Evolutionary conservation across 2,329 filamentous ascomycete genomes (phyloP).

Genomic region (Colletotrichum limetticola): DNA sequence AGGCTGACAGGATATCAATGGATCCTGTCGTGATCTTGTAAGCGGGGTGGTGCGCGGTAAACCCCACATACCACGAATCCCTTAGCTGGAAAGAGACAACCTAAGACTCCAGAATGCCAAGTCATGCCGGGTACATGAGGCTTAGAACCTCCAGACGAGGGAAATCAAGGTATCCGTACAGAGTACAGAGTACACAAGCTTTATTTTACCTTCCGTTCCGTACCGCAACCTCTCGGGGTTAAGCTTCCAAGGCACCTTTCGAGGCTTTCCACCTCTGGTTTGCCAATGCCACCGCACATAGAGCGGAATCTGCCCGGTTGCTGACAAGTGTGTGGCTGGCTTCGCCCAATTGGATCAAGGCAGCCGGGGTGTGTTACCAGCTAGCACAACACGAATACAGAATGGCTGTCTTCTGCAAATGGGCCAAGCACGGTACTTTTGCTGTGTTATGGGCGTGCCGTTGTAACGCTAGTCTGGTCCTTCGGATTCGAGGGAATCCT

Average conservation of each 20-base stretch:
- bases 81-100: neutral
- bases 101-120: neutral
- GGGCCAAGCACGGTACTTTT: neutral
- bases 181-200: neutral
- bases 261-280: neutral
- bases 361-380: neutral
- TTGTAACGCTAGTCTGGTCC: neutral
- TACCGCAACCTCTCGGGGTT: neutral
- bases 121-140: neutral
- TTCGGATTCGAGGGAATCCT: neutral
- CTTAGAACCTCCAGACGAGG: neutral
- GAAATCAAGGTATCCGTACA: neutral
- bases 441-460: neutral
- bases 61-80: neutral
- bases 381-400: neutral
- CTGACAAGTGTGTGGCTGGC: neutral
- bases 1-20: neutral
- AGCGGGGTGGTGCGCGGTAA: neutral
- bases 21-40: neutral
- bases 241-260: neutral
- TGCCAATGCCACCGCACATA: neutral
- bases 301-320: neutral
- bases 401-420: neutral
- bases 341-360: neutral
- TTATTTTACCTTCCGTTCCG: neutral